Conservation (phyloP, 441 rosid genomes). For the Brassica balearica region DNA sequence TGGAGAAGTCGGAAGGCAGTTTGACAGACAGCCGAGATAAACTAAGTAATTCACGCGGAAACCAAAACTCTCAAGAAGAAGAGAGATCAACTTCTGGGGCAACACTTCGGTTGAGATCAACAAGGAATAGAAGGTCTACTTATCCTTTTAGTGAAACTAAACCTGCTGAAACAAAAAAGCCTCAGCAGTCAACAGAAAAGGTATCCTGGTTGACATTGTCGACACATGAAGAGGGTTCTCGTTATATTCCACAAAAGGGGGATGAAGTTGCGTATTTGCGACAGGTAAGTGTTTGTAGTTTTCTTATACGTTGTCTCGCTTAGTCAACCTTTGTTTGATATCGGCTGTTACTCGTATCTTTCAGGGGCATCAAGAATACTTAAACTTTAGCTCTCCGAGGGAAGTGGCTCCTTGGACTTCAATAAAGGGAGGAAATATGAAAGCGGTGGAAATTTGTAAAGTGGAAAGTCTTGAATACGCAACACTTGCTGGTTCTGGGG, state of each 20-base stretch:
- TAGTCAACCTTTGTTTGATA: constrained; percentile 21
- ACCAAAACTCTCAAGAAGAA: constrained; percentile 63
- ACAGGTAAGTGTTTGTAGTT: constrained; percentile 65
- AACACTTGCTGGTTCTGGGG: constrained; percentile 91
- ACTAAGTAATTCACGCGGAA: constrained; percentile 52
- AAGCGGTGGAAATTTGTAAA: constrained; percentile 87
- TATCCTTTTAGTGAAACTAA: constrained; percentile 62
- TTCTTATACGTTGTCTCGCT: constrained; percentile 10
- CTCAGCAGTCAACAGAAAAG: constrained; percentile 61
- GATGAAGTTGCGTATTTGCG: constrained; percentile 90
- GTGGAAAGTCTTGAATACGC: constrained; percentile 86
- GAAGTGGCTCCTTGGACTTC: constrained; percentile 82
- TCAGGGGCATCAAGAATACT: constrained; percentile 97
- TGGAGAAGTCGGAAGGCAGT: constrained; percentile 46
- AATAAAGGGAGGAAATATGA: constrained; percentile 61
- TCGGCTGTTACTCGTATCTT: constrained; percentile 36
- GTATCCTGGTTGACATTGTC: constrained; percentile 88
- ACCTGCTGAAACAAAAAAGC: constrained; percentile 60
- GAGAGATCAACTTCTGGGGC: constrained; percentile 72
- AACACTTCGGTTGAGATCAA: constrained; percentile 77
- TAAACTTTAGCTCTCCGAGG: constrained; percentile 49
- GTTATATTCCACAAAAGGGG: constrained; percentile 92
- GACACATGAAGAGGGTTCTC: constrained; percentile 87
- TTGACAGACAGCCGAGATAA: constrained; percentile 42
- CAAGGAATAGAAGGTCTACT: constrained; percentile 85